A percentile compares a stretch with the other conserved stretches of the same genome.
Conservation (phyloP, 2,329 filamentous ascomycete species). For the Epichloe hybrida region DNA sequence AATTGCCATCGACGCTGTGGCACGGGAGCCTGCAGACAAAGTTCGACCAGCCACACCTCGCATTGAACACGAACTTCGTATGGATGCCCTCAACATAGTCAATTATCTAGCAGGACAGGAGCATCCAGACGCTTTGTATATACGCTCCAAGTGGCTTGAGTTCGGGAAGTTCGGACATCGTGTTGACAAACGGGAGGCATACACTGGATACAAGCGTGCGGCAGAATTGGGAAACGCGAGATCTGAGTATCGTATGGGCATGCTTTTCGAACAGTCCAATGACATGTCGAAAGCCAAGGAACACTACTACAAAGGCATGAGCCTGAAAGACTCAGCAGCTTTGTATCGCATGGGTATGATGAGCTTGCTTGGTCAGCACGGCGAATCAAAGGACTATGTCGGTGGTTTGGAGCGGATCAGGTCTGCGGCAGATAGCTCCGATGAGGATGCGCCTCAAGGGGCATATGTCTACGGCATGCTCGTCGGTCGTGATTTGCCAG, state of each 20-base stretch:
- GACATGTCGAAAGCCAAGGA: conserved; percentile 82
- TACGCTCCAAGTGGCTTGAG: conserved; percentile 92
- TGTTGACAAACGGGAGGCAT: conserved; percentile 89
- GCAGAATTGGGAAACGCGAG: conserved; percentile 74
- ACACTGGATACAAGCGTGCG: conserved; percentile 72
- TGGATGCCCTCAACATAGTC: conserved; percentile 86
- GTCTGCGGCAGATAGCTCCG: conserved; percentile 69
- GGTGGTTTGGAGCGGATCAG: conserved; percentile 72
- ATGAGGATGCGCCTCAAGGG: conserved; percentile 93
- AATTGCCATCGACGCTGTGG: conserved; percentile 62
- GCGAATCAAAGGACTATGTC: conserved; percentile 68
- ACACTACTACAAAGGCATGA: conserved; percentile 76
- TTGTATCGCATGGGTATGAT: conserved; percentile 90
- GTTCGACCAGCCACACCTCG: conserved; percentile 65
- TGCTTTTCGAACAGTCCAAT: conserved; percentile 94
- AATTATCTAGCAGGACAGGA: conserved; percentile 79
- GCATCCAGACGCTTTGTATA: conserved; percentile 88
- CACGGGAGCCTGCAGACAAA: conserved; percentile 41
- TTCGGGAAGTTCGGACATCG: conserved; percentile 92
- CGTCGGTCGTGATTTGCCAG: conserved; percentile 77
- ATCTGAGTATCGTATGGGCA: conserved; percentile 93
- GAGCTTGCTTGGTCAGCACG: conserved; percentile 86
- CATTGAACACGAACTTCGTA: conserved; percentile 74
- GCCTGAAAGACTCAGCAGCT: conserved; percentile 74
- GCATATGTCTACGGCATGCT: conserved; percentile 96